phyloP scores from a whole-genome alignment of 345 rosid genomes.

The Hypericum androsaemum region DNA sequence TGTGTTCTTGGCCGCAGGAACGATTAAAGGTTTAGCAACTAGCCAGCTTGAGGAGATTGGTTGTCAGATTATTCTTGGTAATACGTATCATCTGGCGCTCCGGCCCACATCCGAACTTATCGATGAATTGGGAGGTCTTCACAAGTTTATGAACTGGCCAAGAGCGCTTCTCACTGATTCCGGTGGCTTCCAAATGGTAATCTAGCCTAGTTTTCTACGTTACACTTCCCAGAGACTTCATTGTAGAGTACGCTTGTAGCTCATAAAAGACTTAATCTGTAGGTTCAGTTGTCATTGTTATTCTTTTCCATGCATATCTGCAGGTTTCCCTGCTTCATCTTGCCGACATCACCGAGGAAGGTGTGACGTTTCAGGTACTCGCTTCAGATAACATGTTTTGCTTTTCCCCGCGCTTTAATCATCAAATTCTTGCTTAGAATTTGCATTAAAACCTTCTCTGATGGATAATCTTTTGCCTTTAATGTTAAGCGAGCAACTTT shows the following conservation, averaged over 20 bases:
- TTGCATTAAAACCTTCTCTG: background rate
- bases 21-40: constrained; percentile 67
- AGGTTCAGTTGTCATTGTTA: background rate
- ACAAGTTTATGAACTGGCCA: constrained; percentile 82
- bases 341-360: constrained; percentile 71
- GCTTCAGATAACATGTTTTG: background rate
- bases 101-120: constrained; percentile 76
- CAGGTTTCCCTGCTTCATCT: constrained; percentile 74
- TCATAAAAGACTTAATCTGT: background rate
- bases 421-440: no score
- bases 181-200: constrained; percentile 89
- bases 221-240: constrained; percentile 2
- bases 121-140: constrained; percentile 71
- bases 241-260: background rate
- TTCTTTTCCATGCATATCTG: constrained; percentile 9
- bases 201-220: constrained; percentile 8
- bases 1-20: constrained; percentile 36
- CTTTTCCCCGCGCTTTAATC: no score
- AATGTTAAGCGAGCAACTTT: background rate
- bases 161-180: constrained; percentile 77
- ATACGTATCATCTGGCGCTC: constrained; percentile 74
- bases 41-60: constrained; percentile 81
- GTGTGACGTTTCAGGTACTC: constrained; percentile 71
- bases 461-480: background rate
- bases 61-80: constrained; percentile 77